A percentile compares a stretch with the other conserved stretches of the same genome.
These are phyloP conservation scores for Zygosaccharomyces pseudobailii DNA, from an alignment of 1,139 yeast species.

Conservation along the genomic window DNA sequence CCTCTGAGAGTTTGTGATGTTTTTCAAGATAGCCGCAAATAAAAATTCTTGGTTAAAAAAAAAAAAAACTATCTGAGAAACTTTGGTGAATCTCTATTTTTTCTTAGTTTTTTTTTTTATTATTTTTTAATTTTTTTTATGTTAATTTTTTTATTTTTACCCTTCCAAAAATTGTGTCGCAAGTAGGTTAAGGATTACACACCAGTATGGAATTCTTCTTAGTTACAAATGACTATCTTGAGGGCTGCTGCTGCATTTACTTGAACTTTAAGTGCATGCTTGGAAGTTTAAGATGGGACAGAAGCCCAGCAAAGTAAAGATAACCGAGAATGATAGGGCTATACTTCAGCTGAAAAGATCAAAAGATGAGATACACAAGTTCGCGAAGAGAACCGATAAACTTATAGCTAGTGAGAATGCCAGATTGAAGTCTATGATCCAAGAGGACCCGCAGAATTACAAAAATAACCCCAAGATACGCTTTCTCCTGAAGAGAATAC, in stretches of 20 bases:
- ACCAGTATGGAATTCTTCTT: neutral
- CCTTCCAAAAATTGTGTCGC: neutral
- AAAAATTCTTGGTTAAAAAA: no score
- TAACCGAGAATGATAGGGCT: slow-evolving; percentile 81
- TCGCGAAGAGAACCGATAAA: slow-evolving; percentile 56
- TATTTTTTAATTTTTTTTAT: neutral
- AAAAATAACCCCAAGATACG: slow-evolving; percentile 47
- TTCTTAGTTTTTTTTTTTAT: no score
- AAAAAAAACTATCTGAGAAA: no score
- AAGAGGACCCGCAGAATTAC: slow-evolving; percentile 21
- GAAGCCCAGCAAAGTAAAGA: slow-evolving; percentile 37
- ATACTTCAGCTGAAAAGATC: slow-evolving; percentile 81
- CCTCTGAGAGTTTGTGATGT: no score
- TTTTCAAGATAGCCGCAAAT: no score
- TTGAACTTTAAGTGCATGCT: neutral
- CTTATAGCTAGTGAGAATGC: slow-evolving; percentile 42
- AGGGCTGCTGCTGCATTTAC: neutral
- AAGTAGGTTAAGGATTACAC: neutral
- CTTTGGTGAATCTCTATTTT: no score
- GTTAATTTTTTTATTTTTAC: neutral
- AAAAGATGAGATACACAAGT: slow-evolving; percentile 75
- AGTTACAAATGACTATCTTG: neutral
- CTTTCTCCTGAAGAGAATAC: slow-evolving; percentile 67
- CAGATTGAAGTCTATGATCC: slow-evolving; percentile 30
- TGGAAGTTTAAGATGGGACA: slow-evolving; percentile 28